A percentile compares a stretch with the other conserved stretches of the same genome.
Evolutionary conservation across 2,329 filamentous ascomycete genomes (phyloP).

Genomic region (Ophioceras dolichostomum): DNA sequence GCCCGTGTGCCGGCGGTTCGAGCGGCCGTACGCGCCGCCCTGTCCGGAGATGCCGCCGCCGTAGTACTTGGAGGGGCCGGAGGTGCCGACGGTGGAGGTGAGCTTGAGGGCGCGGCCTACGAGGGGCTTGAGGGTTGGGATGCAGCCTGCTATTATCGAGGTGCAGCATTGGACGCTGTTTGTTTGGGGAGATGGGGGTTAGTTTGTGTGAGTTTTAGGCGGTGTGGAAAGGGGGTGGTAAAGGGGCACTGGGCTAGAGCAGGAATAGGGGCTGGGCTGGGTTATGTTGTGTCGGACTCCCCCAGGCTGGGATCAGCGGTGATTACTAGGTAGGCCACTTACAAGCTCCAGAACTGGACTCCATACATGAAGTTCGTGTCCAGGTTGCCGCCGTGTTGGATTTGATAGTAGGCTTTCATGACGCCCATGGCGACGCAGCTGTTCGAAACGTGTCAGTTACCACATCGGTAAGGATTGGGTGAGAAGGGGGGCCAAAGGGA

Average conservation of each 20-base stretch:
- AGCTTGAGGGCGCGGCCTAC: constrained; percentile 7
- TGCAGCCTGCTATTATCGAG: constrained; percentile 13
- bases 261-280: too few species aligned
- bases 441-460: neutral
- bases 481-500: neutral
- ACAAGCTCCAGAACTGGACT: constrained; percentile 5
- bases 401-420: constrained; percentile 16
- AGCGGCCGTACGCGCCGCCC: neutral
- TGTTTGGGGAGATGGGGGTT: neutral
- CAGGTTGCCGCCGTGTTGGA: constrained; percentile 14
- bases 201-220: neutral
- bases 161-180: constrained; percentile 13
- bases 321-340: neutral
- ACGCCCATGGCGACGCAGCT: constrained; percentile 16
- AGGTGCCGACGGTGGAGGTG: neutral
- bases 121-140: constrained; percentile 12
- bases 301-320: too few species aligned
- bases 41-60: neutral
- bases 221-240: neutral
- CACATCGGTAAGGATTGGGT: neutral
- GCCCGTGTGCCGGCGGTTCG: neutral
- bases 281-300: too few species aligned
- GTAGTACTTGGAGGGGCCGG: neutral
- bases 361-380: constrained; percentile 11
- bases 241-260: too few species aligned